Base-by-base conservation (phyloP, 2,329 filamentous ascomycete genomes). In the Diplodia scrobiculata region DNA sequence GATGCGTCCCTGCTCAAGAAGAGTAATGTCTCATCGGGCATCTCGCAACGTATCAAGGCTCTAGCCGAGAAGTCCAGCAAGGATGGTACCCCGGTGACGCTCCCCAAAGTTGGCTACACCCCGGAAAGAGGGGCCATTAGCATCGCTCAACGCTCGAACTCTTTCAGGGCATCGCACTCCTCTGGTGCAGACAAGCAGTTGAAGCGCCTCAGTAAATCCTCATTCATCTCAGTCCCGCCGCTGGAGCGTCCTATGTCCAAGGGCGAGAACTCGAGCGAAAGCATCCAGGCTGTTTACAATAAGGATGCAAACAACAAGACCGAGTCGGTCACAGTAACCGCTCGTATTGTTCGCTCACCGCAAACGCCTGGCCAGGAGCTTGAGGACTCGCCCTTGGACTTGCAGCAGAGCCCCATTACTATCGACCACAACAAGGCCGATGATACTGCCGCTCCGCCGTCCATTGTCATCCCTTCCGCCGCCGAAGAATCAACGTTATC, bases 31-130 rank as follows among this genome's bases (percentile, higher is more conserved):
- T 93, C 92, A 7, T 92, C 91, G 9, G 92, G 91, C 71, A 97
- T 99, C 68, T 96, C 94, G 2, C 91, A 94, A 76, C 89, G 95
- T 50, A 98, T 98, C 76, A 96, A 97, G 77, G 92, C 93, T 6
- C 82, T 99, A 63, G 91, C 97, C 74, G 93, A 92, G 76, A 84
- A 95, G 65, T 83, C 83, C 3, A 81, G 70, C 84, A 88, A 67
- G 78, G 83, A 74, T 73, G 75, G 73, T 27, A 47, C 45, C 21
- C 19, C 58, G 58, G 53, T 41, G 11, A 53, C 41, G 63, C 21
- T 21, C 65, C 70, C 59, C 69, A 71, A 47, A 52, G 21, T 48
- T 21, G 52, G 64, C 21, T 52, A 63, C 45, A 71, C 71, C 62
- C 70, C 75, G 32, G 71, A 74, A 27, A 68, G 68, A n/a, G 71